A percentile compares a stretch with the other conserved stretches of the same genome.
Evolutionary conservation across 176 grass and related monocot species (phyloP).

Genomic region (Urochloa ruziziensis): DNA sequence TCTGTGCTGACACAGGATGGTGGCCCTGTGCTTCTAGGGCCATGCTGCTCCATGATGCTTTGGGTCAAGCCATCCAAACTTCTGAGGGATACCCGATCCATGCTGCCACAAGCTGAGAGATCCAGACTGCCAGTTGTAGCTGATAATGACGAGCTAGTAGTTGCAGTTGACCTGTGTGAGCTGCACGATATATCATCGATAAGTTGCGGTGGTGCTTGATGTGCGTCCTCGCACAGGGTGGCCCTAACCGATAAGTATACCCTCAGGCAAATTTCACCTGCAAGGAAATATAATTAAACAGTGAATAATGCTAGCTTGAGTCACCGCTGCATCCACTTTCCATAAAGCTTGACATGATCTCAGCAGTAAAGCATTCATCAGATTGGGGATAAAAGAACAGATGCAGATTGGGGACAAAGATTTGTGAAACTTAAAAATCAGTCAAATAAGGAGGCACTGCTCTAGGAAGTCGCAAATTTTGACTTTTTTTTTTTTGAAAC

Average conservation of each 20-base stretch:
- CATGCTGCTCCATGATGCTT: background rate
- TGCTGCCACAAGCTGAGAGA: constrained; percentile 26
- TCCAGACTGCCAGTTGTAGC: constrained; percentile 23
- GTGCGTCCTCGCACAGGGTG: constrained; percentile 13
- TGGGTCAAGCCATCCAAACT: constrained; percentile 25
- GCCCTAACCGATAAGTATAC: constrained; percentile 50
- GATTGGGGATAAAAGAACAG: background rate
- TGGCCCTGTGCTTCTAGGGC: constrained; percentile 32
- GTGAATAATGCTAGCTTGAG: no score
- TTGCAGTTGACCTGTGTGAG: constrained; percentile 41
- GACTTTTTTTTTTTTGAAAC: no score
- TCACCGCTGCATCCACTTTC: no score
- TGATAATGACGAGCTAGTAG: constrained; percentile 28
- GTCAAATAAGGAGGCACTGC: background rate
- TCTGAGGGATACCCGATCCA: constrained; percentile 1
- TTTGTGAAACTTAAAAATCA: background rate
- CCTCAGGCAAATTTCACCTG: constrained; percentile 82
- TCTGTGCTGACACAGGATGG: constrained; percentile 26
- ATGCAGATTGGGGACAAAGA: background rate
- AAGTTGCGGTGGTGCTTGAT: no score
- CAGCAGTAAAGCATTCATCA: background rate
- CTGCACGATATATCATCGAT: constrained; percentile 35
- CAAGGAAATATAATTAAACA: constrained; percentile 33
- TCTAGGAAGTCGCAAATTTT: background rate
- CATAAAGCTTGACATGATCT: no score